Evolutionary conservation across 495 filamentous ascomycete species (phyloP).

Genomic region (Hypomontagnella monticulosa): DNA sequence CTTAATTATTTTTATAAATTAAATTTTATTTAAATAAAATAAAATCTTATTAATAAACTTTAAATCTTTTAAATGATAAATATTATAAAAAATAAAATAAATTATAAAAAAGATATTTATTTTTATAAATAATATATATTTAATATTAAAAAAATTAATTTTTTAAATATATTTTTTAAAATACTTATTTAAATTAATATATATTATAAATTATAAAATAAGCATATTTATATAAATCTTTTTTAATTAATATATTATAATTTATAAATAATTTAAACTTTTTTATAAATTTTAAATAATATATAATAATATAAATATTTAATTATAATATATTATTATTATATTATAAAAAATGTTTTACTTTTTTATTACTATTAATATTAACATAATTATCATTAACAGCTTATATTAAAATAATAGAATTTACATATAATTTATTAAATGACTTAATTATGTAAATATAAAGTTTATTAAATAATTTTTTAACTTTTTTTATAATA

Average conservation of each 20-base stretch:
- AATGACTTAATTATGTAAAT: too few species aligned
- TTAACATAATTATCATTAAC: too few species aligned
- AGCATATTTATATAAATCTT: not conserved
- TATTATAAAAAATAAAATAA: not conserved
- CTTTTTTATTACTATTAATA: too few species aligned
- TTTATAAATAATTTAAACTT: not conserved
- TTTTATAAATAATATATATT: not conserved
- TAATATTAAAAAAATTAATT: not conserved
- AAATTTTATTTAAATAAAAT: not conserved
- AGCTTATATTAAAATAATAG: too few species aligned
- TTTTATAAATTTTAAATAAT: not conserved
- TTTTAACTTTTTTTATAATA: too few species aligned
- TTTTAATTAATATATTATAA: not conserved
- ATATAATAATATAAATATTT: not conserved
- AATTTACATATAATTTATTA: too few species aligned
- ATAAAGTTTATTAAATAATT: too few species aligned
- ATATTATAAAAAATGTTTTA: too few species aligned
- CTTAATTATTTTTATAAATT: not conserved
- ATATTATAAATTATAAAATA: not conserved
- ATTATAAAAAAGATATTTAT: not conserved
- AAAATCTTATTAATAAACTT: not conserved
- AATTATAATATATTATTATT: not conserved
- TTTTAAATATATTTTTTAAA: not conserved
- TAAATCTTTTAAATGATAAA: not conserved
- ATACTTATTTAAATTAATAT: not conserved